These are phyloP conservation scores for Fagopyrum tataricum DNA, from an alignment of 148 eudicot species.

Conservation along the genomic window DNA sequence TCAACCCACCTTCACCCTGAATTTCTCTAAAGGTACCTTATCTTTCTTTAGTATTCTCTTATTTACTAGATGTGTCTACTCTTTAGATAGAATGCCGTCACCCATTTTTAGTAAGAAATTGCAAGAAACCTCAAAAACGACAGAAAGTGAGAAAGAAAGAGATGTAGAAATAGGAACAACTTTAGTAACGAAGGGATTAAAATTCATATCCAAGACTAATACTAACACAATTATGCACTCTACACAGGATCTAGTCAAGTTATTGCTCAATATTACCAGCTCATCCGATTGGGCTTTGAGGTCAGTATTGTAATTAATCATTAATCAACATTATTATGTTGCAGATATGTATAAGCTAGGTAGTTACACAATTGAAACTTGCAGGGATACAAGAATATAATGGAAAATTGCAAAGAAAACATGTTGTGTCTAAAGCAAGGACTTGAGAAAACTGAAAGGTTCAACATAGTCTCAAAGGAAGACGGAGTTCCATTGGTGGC, in stretches of 20 bases:
- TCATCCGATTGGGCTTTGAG: slow-evolving; percentile 71
- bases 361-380: not conserved
- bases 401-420: slow-evolving; percentile 69
- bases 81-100: no score
- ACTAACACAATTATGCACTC: not conserved
- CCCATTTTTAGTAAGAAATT: no score
- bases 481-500: slow-evolving; percentile 65
- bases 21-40: slow-evolving; percentile 59
- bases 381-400: slow-evolving; percentile 73
- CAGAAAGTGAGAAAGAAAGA: no score
- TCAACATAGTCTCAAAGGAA: slow-evolving; percentile 62
- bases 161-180: no score
- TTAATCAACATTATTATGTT: not conserved
- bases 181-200: no score
- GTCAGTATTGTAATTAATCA: slow-evolving; percentile 19
- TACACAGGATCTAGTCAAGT: slow-evolving; percentile 56
- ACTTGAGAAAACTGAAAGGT: slow-evolving; percentile 46
- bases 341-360: not conserved
- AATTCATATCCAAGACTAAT: no score
- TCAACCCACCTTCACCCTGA: slow-evolving; percentile 74
- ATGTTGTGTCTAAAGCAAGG: slow-evolving; percentile 38
- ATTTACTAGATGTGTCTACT: no score
- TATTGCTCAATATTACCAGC: slow-evolving; percentile 70
- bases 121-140: no score
- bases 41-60: no score